Evolutionary conservation across 2,329 filamentous ascomycete species (phyloP).

Genomic region (Ascochyta lentis): DNA sequence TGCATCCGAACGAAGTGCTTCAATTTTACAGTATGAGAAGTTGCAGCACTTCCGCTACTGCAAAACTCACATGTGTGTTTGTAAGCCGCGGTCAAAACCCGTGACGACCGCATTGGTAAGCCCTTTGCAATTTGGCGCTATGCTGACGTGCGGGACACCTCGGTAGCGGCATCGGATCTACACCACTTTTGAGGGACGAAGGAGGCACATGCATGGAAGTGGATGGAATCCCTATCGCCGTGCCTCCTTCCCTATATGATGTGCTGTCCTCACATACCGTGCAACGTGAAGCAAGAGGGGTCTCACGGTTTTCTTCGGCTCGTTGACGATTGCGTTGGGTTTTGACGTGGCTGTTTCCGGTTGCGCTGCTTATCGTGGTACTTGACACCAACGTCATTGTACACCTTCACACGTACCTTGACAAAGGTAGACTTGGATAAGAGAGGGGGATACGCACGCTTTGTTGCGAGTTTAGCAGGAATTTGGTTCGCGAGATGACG

Average conservation of each 20-base stretch:
- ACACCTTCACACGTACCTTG: not conserved
- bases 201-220: conserved; percentile 12
- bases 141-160: conserved; percentile 11
- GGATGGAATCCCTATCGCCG: not conserved
- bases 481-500: conserved; percentile 10
- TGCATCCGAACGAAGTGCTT: too few relatives aligned
- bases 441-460: not conserved
- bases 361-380: not conserved
- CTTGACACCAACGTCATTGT: not conserved
- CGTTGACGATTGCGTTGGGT: not conserved
- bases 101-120: not conserved
- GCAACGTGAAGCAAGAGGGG: not conserved
- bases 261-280: not conserved
- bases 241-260: conserved; percentile 8
- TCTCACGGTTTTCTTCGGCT: not conserved
- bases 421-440: not conserved
- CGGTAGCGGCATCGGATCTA: conserved; percentile 13
- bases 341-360: not conserved
- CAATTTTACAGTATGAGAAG: too few relatives aligned
- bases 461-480: not conserved
- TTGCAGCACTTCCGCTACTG: too few relatives aligned
- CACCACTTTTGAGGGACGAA: conserved; percentile 1
- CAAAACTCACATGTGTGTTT: not conserved
- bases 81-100: not conserved
- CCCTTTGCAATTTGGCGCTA: conserved; percentile 13